Percentiles rank a stretch among this genome's conserved stretches.
Evolutionary conservation across 129 eudicot genomes (phyloP).

Genomic region (Helianthus tuberosus): DNA sequence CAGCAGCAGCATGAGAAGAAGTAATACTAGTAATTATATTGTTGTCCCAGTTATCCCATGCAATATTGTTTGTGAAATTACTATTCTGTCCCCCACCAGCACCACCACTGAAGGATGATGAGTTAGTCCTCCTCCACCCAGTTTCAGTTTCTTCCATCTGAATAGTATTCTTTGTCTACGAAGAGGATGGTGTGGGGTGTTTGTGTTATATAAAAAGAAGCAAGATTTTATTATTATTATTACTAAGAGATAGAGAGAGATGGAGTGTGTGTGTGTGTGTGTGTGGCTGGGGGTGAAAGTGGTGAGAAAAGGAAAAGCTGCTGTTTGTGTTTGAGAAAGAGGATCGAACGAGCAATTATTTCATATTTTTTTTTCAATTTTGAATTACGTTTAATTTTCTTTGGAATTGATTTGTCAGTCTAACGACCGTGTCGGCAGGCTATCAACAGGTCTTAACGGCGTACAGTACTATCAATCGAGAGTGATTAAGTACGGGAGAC

Average conservation of each 20-base stretch:
- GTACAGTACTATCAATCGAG: too few relatives aligned
- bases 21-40: neutral
- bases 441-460: neutral
- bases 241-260: neutral
- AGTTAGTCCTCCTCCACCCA: conserved; percentile 34
- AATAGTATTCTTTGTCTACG: neutral
- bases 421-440: neutral
- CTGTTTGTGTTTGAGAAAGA: conserved; percentile 18
- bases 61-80: conserved; percentile 31
- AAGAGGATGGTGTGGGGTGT: conserved; percentile 18
- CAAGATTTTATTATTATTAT: neutral
- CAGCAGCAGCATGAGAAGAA: neutral
- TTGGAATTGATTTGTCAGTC: neutral
- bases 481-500: too few relatives aligned
- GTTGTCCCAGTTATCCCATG: conserved; percentile 49
- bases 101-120: conserved; percentile 24
- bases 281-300: conserved; percentile 38
- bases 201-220: conserved; percentile 24
- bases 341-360: conserved; percentile 11
- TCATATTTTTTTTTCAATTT: neutral
- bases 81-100: conserved; percentile 31
- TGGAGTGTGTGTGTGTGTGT: neutral
- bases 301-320: conserved; percentile 33
- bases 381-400: neutral
- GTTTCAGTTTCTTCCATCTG: conserved; percentile 57